Percentiles rank a stretch among this genome's conserved stretches.
Conservation (phyloP, 768 basidiomycete genomes). For the Fistulinella prunicolor region DNA sequence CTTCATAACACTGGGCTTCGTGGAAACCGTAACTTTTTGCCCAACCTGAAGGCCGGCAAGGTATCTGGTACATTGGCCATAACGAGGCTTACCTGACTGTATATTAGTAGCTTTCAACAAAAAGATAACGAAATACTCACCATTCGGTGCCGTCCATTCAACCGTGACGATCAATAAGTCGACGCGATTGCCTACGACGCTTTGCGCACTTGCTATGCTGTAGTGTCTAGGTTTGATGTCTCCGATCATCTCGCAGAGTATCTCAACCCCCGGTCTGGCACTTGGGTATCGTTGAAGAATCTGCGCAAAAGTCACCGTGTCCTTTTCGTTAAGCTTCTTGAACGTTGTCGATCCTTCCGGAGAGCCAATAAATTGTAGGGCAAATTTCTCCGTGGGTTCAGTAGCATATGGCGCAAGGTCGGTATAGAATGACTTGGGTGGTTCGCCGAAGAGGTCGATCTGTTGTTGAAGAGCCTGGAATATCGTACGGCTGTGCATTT, state of each 20-base stretch:
- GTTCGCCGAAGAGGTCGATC: constrained; percentile 93
- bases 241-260: constrained; percentile 82
- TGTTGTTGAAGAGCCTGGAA: constrained; percentile 96
- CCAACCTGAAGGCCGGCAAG: constrained; percentile 80
- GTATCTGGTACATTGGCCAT: constrained; percentile 96
- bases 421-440: constrained; percentile 93
- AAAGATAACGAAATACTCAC: constrained; percentile 41
- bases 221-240: constrained; percentile 98
- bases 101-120: constrained; percentile 3
- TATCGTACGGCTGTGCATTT: constrained; percentile 88
- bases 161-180: constrained; percentile 96
- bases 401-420: constrained; percentile 79
- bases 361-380: constrained; percentile 88
- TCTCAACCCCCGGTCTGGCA: constrained; percentile 80
- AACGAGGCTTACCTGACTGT: constrained; percentile 62
- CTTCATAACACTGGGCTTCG: constrained; percentile 99
- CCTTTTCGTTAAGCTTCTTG: constrained; percentile 94
- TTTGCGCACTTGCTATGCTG: constrained; percentile 95
- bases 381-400: constrained; percentile 63
- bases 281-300: constrained; percentile 72
- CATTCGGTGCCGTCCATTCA: constrained; percentile 84
- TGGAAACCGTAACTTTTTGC: constrained; percentile 93
- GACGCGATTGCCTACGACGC: constrained; percentile 91
- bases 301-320: constrained; percentile 92
- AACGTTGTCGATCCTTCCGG: constrained; percentile 89